These are phyloP conservation scores for Cercospora nicotianae DNA, from an alignment of 2,329 filamentous ascomycete genomes.

Conservation along the genomic window DNA sequence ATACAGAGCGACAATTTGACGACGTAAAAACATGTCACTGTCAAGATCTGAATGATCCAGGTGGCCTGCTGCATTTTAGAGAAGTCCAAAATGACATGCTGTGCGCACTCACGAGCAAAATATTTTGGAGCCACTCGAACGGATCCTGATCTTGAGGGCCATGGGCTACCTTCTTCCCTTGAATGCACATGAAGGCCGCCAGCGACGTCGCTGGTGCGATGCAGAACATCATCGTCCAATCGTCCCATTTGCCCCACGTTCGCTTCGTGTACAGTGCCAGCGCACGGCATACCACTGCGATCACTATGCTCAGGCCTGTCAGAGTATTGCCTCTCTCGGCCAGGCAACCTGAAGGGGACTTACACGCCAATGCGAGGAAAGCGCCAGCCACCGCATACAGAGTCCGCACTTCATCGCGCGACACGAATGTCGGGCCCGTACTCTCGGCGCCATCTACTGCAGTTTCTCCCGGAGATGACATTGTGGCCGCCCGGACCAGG, in stretches of 20 bases:
- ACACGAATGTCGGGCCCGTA: background rate
- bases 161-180: background rate
- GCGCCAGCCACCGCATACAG: constrained; percentile 5
- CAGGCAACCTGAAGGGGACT: background rate
- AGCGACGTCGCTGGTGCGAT: background rate
- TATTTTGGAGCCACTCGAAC: background rate
- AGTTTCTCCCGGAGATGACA: constrained; percentile 2
- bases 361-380: constrained; percentile 7
- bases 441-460: background rate
- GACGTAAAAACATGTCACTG: background rate
- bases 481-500: background rate
- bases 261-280: constrained; percentile 4
- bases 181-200: background rate
- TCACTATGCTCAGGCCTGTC: background rate
- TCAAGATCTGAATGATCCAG: background rate
- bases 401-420: background rate
- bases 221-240: constrained; percentile 10
- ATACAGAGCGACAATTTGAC: constrained; percentile 6
- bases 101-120: background rate
- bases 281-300: constrained; percentile 5
- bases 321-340: background rate
- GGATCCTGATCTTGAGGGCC: background rate
- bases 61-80: background rate
- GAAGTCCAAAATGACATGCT: too few species aligned
- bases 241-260: constrained; percentile 7